Evolutionary conservation across 345 rosid genomes (phyloP).

Genomic region (Bretschneidera sinensis): DNA sequence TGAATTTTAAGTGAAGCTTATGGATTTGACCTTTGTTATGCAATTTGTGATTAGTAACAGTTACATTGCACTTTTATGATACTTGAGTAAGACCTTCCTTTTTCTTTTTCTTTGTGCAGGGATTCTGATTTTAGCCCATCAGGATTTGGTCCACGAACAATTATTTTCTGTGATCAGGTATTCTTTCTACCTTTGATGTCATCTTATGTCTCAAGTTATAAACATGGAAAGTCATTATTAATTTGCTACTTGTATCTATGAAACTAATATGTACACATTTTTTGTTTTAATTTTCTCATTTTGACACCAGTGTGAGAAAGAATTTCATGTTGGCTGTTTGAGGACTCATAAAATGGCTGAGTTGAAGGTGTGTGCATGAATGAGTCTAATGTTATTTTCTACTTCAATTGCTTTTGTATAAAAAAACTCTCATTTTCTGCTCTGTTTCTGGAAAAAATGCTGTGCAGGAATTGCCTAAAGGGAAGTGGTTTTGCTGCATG

Average conservation of each 20-base stretch:
- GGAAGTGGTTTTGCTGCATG: slow-evolving; percentile 87
- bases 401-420: slow-evolving; percentile 6
- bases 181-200: slow-evolving; percentile 12
- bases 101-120: slow-evolving; percentile 31
- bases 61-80: too few species aligned
- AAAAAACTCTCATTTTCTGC: slow-evolving; percentile 7
- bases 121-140: slow-evolving; percentile 80
- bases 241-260: too few species aligned
- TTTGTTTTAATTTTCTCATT: slow-evolving; percentile 7
- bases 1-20: slow-evolving; percentile 8
- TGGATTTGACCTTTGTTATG: slow-evolving; percentile 1
- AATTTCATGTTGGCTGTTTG: slow-evolving; percentile 86
- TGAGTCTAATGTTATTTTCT: slow-evolving; percentile 7
- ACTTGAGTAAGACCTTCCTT: too few species aligned
- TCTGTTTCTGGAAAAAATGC: slow-evolving; percentile 7
- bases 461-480: slow-evolving; percentile 80
- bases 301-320: slow-evolving; percentile 79
- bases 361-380: slow-evolving; percentile 54
- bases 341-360: slow-evolving; percentile 73
- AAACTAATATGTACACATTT: not conserved
- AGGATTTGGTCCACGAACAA: slow-evolving; percentile 95
- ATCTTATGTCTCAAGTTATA: slow-evolving; percentile 5
- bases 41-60: not conserved
- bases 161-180: slow-evolving; percentile 97
- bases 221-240: slow-evolving; percentile 1